These are phyloP conservation scores for Tilletia horrida DNA, from an alignment of 1,284 basidiomycete species.

Conservation along the genomic window DNA sequence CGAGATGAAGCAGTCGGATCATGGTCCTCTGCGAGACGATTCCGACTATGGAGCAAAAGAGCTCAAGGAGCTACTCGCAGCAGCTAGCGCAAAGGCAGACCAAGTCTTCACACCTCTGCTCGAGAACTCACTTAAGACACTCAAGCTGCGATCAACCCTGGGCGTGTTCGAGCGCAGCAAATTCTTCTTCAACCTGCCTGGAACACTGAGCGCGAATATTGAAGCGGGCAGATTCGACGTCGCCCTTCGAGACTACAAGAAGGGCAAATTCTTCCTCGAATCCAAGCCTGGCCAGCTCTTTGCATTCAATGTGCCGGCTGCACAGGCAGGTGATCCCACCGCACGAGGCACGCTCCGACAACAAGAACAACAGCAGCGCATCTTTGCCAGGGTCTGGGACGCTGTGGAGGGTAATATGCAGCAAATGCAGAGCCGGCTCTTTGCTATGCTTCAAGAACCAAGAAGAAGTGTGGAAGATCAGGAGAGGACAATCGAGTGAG, in stretches of 20 bases:
- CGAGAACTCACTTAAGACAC: constrained; percentile 90
- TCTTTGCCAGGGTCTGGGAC: constrained; percentile 93
- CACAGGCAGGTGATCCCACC: constrained; percentile 56
- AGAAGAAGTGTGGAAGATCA: constrained; percentile 82
- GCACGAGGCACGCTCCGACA: constrained; percentile 24
- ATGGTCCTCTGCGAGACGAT: constrained; percentile 72
- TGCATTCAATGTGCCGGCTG: constrained; percentile 57
- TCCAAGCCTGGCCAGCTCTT: constrained; percentile 76
- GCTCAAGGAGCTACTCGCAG: constrained; percentile 63
- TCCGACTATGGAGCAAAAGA: constrained; percentile 80
- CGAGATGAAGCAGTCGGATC: constrained; percentile 71
- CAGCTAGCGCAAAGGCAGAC: constrained; percentile 79
- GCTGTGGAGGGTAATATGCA: constrained; percentile 91
- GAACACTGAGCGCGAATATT: constrained; percentile 83
- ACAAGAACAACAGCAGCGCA: constrained; percentile 67
- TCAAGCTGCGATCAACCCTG: constrained; percentile 85
- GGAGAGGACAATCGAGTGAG: constrained; percentile 92
- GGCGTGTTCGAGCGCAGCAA: constrained; percentile 94
- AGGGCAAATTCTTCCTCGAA: constrained; percentile 86
- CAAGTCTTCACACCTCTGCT: constrained; percentile 94
- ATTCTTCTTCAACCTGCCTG: constrained; percentile 97
- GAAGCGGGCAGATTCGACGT: constrained; percentile 75
- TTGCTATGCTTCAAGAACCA: constrained; percentile 74
- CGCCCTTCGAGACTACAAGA: constrained; percentile 93
- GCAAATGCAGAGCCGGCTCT: constrained; percentile 79